Percentiles rank a stretch among this genome's conserved stretches.
phyloP scores from a whole-genome alignment of 164 flowering plant genomes.

The grape (Vitis vinifera) region ASM3070453v1 NC_081811.1:25525001-25525500 shows the following conservation, averaged over 20 bases:
- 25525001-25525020: too few relatives aligned
- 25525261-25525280: conserved; percentile 1
- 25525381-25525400: conserved; percentile 5
- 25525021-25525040: too few relatives aligned
- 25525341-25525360: conserved; percentile 74
- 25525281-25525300: conserved; percentile 51
- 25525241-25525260: not conserved
- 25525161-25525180: too few relatives aligned
- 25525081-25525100: too few relatives aligned
- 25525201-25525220: not conserved
- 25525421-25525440: not conserved
- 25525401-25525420: not conserved
- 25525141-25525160: too few relatives aligned
- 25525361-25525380: conserved; percentile 33
- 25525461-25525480: conserved; percentile 67
- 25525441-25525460: conserved; percentile 42
- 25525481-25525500: conserved; percentile 40
- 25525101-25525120: too few relatives aligned
- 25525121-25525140: too few relatives aligned
- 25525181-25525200: not conserved
- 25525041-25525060: too few relatives aligned
- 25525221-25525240: not conserved
- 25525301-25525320: conserved; percentile 56
- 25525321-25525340: conserved; percentile 39
- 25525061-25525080: too few relatives aligned